Conservation (phyloP, 495 filamentous ascomycete species). For the Saxispiralis lemnorum region DNA sequence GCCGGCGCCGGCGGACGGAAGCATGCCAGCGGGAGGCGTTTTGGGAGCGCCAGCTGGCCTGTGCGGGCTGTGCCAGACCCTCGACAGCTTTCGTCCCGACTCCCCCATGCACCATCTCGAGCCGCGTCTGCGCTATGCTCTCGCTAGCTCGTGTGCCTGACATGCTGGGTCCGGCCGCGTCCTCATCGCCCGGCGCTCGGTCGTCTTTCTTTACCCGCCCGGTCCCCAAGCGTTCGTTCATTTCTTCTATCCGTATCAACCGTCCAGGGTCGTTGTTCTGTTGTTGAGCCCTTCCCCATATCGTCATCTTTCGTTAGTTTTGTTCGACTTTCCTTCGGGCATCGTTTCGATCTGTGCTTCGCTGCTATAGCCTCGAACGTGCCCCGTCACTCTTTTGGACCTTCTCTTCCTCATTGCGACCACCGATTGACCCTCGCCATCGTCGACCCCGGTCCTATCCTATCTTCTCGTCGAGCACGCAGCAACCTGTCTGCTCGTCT, state of each 20-base stretch:
- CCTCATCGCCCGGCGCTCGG: background rate
- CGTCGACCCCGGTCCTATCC: conserved; percentile 6
- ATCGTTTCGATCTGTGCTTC: conserved; percentile 9
- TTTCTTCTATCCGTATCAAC: background rate
- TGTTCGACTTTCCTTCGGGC: conserved; percentile 5
- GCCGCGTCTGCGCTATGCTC: conserved; percentile 3
- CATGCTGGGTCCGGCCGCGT: conserved; percentile 2
- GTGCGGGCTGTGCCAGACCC: conserved; percentile 1
- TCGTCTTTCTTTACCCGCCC: conserved; percentile 8
- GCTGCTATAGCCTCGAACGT: conserved; percentile 6
- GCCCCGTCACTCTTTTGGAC: conserved; percentile 14
- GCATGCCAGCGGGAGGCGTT: background rate
- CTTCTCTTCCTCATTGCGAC: conserved; percentile 4
- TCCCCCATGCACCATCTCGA: conserved; percentile 8
- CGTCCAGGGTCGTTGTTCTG: conserved; percentile 8
- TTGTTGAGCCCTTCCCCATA: conserved; percentile 5
- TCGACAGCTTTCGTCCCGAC: conserved; percentile 6
- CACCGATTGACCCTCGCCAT: background rate
- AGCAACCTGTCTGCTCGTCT: background rate
- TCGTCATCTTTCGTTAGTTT: conserved; percentile 8
- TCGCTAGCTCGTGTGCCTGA: conserved; percentile 9
- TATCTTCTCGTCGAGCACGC: background rate
- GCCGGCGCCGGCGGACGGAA: conserved; percentile 1
- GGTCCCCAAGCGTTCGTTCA: conserved; percentile 3
- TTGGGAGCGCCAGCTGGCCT: conserved; percentile 3